phyloP scores from a whole-genome alignment of 257 asterid genomes.

The Orobanche coerulescens region DNA sequence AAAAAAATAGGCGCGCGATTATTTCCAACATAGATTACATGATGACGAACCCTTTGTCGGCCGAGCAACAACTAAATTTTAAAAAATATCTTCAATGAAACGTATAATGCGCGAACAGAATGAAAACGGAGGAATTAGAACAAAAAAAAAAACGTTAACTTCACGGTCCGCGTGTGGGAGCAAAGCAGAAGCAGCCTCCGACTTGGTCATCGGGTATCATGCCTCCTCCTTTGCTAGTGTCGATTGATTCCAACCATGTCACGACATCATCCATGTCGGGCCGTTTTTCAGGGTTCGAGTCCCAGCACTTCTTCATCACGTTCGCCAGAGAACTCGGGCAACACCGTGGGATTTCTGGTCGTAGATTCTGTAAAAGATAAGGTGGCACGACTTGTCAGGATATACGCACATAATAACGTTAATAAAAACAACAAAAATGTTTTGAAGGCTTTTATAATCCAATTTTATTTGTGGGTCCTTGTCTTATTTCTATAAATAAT shows the following conservation, averaged over 20 bases:
- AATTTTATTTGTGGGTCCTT: too few relatives aligned
- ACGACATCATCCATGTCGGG: slow-evolving; percentile 92
- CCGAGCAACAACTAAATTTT: slow-evolving; percentile 15
- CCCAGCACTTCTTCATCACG: slow-evolving; percentile 84
- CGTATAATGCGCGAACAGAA: background rate
- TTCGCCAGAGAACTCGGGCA: slow-evolving; percentile 55
- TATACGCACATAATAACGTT: too few relatives aligned
- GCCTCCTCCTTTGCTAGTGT: slow-evolving; percentile 90
- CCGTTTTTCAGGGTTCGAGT: slow-evolving; percentile 64
- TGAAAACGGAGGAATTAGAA: background rate
- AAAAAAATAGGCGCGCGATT: too few relatives aligned
- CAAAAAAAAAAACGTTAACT: slow-evolving; percentile 4
- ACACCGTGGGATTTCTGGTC: slow-evolving; percentile 83
- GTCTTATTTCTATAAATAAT: too few relatives aligned
- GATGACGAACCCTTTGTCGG: slow-evolving; percentile 8
- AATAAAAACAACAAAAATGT: too few relatives aligned
- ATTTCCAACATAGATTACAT: background rate
- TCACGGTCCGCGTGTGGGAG: slow-evolving; percentile 73
- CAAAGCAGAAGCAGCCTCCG: slow-evolving; percentile 66
- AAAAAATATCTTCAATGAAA: background rate
- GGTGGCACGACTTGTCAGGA: too few relatives aligned
- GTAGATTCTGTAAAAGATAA: slow-evolving; percentile 41
- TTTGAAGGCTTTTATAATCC: too few relatives aligned
- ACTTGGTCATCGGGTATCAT: slow-evolving; percentile 85
- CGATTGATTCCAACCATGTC: slow-evolving; percentile 62